These are phyloP conservation scores for Fusarium sp. DNA, from an alignment of 2,329 filamentous ascomycete species.

Conservation along the genomic window DNA sequence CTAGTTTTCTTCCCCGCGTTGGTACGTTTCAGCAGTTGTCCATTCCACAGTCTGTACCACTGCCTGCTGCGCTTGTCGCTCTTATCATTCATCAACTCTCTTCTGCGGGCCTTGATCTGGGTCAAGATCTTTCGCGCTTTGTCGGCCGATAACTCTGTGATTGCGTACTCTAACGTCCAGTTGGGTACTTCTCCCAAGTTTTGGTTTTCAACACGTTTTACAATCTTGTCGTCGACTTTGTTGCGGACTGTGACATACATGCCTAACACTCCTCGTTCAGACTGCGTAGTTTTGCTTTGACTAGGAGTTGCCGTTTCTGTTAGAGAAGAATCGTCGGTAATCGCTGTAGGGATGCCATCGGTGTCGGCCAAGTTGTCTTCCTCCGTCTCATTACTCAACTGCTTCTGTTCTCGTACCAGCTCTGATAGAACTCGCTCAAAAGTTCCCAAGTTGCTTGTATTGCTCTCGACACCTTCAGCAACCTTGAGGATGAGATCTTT, in stretches of 20 bases:
- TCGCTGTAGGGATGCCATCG: background rate
- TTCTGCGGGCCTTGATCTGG: slow-evolving; percentile 67
- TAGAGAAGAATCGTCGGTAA: background rate
- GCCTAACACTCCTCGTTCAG: slow-evolving; percentile 57
- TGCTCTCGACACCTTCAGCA: slow-evolving; percentile 59
- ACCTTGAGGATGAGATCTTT: slow-evolving; percentile 65
- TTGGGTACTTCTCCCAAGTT: background rate
- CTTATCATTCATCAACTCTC: slow-evolving; percentile 54
- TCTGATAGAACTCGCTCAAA: slow-evolving; percentile 65
- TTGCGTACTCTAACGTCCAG: slow-evolving; percentile 83
- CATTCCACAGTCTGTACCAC: slow-evolving; percentile 61
- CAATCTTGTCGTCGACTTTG: slow-evolving; percentile 73
- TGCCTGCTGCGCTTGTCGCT: slow-evolving; percentile 55
- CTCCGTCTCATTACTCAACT: slow-evolving; percentile 25
- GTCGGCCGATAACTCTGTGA: slow-evolving; percentile 68
- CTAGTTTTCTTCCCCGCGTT: slow-evolving; percentile 69
- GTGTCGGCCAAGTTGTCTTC: slow-evolving; percentile 2
- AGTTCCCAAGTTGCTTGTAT: slow-evolving; percentile 55
- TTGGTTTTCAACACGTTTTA: slow-evolving; percentile 66
- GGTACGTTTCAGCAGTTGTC: slow-evolving; percentile 56
- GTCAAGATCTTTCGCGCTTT: slow-evolving; percentile 65
- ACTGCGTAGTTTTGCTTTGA: background rate
- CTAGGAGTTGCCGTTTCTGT: background rate
- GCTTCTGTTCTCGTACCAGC: slow-evolving; percentile 55
- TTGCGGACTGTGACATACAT: slow-evolving; percentile 80